These are phyloP conservation scores for Aspergillus bridgeri DNA, from an alignment of 495 filamentous ascomycete species.

Conservation along the genomic window DNA sequence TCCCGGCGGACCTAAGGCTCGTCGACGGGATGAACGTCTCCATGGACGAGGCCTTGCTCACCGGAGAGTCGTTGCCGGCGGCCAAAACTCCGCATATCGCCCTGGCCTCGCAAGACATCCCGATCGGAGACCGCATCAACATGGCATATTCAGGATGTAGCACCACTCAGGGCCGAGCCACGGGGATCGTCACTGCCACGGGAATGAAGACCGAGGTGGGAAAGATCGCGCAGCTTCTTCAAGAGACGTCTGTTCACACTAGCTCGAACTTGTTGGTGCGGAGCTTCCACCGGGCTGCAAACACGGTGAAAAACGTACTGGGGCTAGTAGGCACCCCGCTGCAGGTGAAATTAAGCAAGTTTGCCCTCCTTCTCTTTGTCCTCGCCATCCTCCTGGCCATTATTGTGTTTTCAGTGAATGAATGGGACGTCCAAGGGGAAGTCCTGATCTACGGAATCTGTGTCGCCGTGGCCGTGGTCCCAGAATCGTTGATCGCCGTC, in stretches of 20 bases:
- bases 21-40: constrained; percentile 77
- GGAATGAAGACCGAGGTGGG: constrained; percentile 84
- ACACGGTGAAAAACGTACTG: constrained; percentile 54
- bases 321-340: constrained; percentile 81
- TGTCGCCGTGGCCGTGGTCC: constrained; percentile 69
- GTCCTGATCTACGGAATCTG: constrained; percentile 81
- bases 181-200: constrained; percentile 62
- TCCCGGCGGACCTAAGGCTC: constrained; percentile 67
- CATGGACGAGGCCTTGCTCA: constrained; percentile 66
- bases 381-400: constrained; percentile 72
- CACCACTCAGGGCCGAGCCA: constrained; percentile 64
- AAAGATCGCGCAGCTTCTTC: constrained; percentile 64
- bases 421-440: constrained; percentile 64
- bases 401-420: constrained; percentile 75
- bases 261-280: constrained; percentile 64
- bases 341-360: constrained; percentile 74
- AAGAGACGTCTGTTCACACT: constrained; percentile 53
- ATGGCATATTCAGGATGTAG: constrained; percentile 68
- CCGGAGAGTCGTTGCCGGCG: constrained; percentile 70
- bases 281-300: constrained; percentile 54
- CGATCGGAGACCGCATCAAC: constrained; percentile 66
- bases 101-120: constrained; percentile 48
- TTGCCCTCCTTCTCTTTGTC: constrained; percentile 72
- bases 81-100: constrained; percentile 67
- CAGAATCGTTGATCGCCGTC: constrained; percentile 69